These are phyloP conservation scores for Yamagishiella unicocca DNA, from an alignment of 139 green algal species.

Conservation along the genomic window DNA sequence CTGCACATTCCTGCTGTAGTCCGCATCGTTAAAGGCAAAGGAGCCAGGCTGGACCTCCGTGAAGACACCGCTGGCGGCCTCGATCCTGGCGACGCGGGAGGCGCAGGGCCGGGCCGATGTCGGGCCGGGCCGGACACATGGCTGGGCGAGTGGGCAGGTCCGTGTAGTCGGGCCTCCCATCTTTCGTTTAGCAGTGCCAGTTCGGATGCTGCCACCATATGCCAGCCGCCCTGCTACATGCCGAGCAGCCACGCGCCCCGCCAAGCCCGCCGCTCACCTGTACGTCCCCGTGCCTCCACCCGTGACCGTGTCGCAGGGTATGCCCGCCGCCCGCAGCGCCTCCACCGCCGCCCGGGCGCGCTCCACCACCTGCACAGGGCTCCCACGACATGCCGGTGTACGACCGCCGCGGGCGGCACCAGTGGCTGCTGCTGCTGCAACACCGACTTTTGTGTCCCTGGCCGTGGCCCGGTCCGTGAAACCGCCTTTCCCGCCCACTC, in stretches of 20 bases:
- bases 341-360: slow-evolving; percentile 26
- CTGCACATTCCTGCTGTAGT: slow-evolving; percentile 55
- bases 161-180: too few species aligned
- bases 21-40: slow-evolving; percentile 61
- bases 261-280: not conserved
- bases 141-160: not conserved
- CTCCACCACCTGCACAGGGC: slow-evolving; percentile 37
- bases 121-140: not conserved
- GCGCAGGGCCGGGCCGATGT: not conserved
- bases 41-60: slow-evolving; percentile 67
- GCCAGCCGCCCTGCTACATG: too few species aligned
- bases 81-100: not conserved
- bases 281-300: slow-evolving; percentile 59
- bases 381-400: too few species aligned
- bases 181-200: too few species aligned
- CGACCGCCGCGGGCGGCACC: too few species aligned
- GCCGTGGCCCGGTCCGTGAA: too few species aligned
- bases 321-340: slow-evolving; percentile 7
- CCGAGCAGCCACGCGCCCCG: too few species aligned
- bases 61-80: slow-evolving; percentile 55
- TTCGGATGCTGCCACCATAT: too few species aligned
- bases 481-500: too few species aligned
- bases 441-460: too few species aligned
- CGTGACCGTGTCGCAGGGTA: slow-evolving; percentile 49
- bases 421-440: too few species aligned